Evolutionary conservation across 192 early-diverging fungal genomes (phyloP), one percentile per base, ranked within the genome.

Genomic region (Coemansia sp.): DNA sequence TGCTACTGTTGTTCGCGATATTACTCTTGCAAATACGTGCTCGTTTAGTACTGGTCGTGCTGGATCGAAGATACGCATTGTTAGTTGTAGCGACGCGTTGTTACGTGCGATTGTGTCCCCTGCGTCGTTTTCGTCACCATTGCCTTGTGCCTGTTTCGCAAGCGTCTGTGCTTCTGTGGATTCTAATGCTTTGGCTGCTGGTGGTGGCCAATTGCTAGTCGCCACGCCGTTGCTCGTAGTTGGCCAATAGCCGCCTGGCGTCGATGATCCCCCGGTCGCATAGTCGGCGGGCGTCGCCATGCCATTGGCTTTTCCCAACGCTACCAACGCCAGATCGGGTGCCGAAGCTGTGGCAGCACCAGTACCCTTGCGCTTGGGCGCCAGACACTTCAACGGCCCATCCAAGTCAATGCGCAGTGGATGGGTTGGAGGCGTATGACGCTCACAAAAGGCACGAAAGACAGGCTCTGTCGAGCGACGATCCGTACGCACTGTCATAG

Each of bases 381-480:
- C 56, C 19, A 73, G 63, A 21, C 52, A 26, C 52, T 62, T 61
- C 25, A 73, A 65, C 52, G 72, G 78, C 19, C 65, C 76, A 9
- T 30, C 34, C 25, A 76, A 30, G 47, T 82, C 79, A 10, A 78
- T 56, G 10, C 47, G 26, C n/a, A 57, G 64, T 30, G 60, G 21
- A 32, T 69, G 60, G 34, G 75, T 64, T 67, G 89, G 82, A 14
- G 96, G 97, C 21, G 90, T 86, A 65, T 99, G 97, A 60, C 88
- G 87, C 68, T 98, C 94, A 68, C 97, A 99, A 57, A 85, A 96
- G 5, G 88, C 88, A 16, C 86, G 81, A 28, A 89, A 82, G 19
- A 86, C 71, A 18, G 88, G 72, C 32, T 94, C 90, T 21, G 80
- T 83, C 50, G 85, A 81, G 23, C 74, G 71, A 31, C 69, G 68